phyloP scores from a whole-genome alignment of 352 stramenopile species.

The Phytophthora cajani region DNA sequence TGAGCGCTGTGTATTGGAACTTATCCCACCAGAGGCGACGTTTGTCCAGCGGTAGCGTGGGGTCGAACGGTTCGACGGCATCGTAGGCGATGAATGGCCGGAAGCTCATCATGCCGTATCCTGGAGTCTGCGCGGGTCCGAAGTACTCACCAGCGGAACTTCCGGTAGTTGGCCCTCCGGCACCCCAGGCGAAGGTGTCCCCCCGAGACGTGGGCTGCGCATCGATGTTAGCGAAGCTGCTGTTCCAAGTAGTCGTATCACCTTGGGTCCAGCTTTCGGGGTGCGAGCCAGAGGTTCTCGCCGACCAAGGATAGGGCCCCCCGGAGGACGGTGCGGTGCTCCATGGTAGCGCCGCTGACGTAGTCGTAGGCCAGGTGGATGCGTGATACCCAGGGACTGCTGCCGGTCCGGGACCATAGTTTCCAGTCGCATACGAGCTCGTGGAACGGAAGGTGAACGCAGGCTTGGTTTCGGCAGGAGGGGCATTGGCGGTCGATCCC shows the following conservation, averaged over 20 bases:
- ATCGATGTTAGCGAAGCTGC: neutral
- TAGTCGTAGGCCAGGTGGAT: neutral
- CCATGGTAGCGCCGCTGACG: neutral
- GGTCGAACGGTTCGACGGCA: slow-evolving; percentile 4
- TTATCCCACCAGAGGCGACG: slow-evolving; percentile 11
- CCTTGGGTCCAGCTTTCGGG: too few relatives aligned
- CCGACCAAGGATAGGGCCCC: neutral
- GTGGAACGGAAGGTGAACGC: neutral
- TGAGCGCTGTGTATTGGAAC: slow-evolving; percentile 4
- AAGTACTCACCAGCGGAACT: neutral
- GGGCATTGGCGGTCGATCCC: too few relatives aligned
- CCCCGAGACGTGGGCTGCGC: neutral
- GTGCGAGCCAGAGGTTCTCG: too few relatives aligned
- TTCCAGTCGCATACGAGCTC: neutral
- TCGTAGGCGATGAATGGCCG: slow-evolving; percentile 6
- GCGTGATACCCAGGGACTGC: too few relatives aligned
- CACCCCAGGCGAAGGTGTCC: neutral
- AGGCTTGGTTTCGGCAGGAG: neutral
- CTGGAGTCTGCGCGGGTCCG: neutral
- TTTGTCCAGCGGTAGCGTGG: neutral
- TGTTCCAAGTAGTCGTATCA: neutral
- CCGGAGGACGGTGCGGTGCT: neutral
- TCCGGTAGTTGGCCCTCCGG: too few relatives aligned
- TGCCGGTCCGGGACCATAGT: too few relatives aligned
- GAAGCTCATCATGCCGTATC: slow-evolving; percentile 9